Base-by-base conservation (phyloP, 2,329 filamentous ascomycete genomes). In the Penicillium sp. region DNA sequence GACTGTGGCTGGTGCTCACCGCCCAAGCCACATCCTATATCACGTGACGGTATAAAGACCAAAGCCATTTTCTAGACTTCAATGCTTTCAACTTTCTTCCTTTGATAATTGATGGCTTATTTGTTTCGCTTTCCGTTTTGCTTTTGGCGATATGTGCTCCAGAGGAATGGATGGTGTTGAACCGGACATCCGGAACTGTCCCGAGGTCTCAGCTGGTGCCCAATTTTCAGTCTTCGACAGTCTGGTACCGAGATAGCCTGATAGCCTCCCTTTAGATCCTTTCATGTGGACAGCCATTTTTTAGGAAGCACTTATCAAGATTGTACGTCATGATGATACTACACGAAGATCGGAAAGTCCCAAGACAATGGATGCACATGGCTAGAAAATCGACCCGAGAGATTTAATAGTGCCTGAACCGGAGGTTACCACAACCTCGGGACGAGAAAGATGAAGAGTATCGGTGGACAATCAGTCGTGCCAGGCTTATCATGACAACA, bases 1-100 rank as follows among this genome's bases (percentile, higher is more conserved):
- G 58, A 42, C 31, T 58, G 57, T 60, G 57, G 57, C 57, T 56
- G 50, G 57, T 59, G 56, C 41, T 13, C 50, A 55, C 51, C 44
- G 58, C 58, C 33, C 15, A 37, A 37, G 33, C 33, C 33, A 37
- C 33, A 37, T 4, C 8, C 15, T 50, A 52, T 54, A 52, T 44
- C 41, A 56, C 51, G 47, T 51, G 51, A 13, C 1, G 6, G 6
- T 18, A 7, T 7, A 3, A 18, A 15, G 32, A 13, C 32, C 6
- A 33, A 13, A 4, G n/a, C 15, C n/a, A 33, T 33, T 23, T 23
- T 20, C 15, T 37, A 37, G 23, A 12, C 33, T 18, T 12, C 33
- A 2, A 20, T 8, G 4, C 2, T 20, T 35, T 18, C 15, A 37
- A 10, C 3, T 6, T 35, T 32, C 12, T 6, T 35, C 4, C 8